Evolutionary conservation across 805 yeast genomes (phyloP).

Genomic region (Vanderwaltozyma yarrowii): DNA sequence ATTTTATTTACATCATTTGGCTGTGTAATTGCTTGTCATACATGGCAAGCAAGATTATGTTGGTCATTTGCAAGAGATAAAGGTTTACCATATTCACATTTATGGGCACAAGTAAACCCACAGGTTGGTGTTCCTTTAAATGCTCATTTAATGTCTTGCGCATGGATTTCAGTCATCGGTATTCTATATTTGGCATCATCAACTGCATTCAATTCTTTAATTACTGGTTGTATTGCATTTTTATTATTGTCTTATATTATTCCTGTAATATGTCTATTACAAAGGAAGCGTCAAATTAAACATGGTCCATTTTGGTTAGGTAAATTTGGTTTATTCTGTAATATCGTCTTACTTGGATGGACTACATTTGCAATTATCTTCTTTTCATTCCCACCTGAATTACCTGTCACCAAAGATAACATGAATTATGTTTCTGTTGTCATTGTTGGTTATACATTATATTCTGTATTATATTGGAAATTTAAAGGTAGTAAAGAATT

Average conservation of each 20-base stretch:
- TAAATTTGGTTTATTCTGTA: constrained; percentile 39
- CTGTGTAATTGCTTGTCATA: constrained; percentile 54
- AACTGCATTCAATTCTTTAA: constrained; percentile 59
- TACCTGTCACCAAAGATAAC: constrained; percentile 50
- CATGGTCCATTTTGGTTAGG: constrained; percentile 67
- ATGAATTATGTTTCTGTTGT: constrained; percentile 64
- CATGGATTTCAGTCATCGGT: constrained; percentile 44
- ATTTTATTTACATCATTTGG: constrained; percentile 50
- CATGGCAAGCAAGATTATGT: constrained; percentile 62
- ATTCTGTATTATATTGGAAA: constrained; percentile 44
- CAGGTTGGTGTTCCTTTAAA: constrained; percentile 48
- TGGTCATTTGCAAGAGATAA: constrained; percentile 69
- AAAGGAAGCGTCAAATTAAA: constrained; percentile 32
- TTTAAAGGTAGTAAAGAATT: constrained; percentile 30
- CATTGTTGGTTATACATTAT: constrained; percentile 36
- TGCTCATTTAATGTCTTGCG: constrained; percentile 51
- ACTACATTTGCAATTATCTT: constrained; percentile 48
- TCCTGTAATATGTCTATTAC: constrained; percentile 43
- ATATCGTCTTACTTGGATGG: constrained; percentile 45
- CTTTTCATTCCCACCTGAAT: constrained; percentile 52
- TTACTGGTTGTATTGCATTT: constrained; percentile 53
- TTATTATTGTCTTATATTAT: constrained; percentile 48
- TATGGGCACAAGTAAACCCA: constrained; percentile 43
- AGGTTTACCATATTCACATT: constrained; percentile 50
- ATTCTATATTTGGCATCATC: constrained; percentile 54